phyloP scores from a whole-genome alignment of 2,329 filamentous ascomycete species.

The Diaporthe sp. region DNA sequence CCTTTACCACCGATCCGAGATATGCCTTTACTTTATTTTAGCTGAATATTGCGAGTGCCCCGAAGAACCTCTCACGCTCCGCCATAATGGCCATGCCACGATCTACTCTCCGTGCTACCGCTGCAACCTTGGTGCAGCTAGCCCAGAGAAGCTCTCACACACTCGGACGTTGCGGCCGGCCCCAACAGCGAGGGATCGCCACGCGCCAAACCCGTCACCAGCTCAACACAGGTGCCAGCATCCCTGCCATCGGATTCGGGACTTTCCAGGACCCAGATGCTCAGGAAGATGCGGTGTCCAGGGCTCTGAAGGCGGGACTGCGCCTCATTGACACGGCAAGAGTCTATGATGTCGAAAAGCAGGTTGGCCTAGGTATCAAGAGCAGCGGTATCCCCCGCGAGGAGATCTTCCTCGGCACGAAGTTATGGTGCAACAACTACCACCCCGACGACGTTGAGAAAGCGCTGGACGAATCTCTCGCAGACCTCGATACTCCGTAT shows the following conservation, averaged over 20 bases:
- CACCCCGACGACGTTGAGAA: conserved; percentile 6
- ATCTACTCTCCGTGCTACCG: not conserved
- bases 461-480: conserved; percentile 7
- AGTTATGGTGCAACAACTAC: conserved; percentile 5
- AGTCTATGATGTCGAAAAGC: conserved; percentile 44
- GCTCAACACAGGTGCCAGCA: conserved; percentile 46
- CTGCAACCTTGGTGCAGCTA: not conserved
- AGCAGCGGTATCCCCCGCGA: not conserved
- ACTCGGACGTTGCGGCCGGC: not conserved
- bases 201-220: conserved; percentile 3
- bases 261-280: conserved; percentile 50
- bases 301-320: conserved; percentile 50
- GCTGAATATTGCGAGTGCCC: not conserved
- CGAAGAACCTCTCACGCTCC: not conserved
- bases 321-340: conserved; percentile 54
- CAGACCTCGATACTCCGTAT: not conserved
- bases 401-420: conserved; percentile 15
- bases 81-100: not conserved
- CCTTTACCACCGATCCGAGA: not conserved
- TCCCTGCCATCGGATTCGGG: conserved; percentile 50
- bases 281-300: conserved; percentile 46
- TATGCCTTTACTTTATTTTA: not conserved
- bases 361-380: conserved; percentile 46
- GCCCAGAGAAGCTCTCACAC: too few relatives aligned
- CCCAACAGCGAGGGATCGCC: not conserved